Conservation (phyloP, 2,329 filamentous ascomycete genomes). For the Fusarium transvaalense region DNA sequence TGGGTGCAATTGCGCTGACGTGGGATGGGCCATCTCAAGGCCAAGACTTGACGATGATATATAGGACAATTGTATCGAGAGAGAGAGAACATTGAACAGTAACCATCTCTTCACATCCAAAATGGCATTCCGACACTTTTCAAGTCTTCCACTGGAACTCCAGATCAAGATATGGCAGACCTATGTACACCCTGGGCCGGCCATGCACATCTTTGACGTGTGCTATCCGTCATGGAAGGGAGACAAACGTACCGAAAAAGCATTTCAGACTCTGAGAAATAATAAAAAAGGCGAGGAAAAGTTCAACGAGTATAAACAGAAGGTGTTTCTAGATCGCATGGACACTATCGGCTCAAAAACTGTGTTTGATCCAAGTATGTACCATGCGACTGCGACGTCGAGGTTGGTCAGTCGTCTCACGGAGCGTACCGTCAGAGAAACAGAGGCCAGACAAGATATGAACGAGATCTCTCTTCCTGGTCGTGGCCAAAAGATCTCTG, state of each 20-base stretch:
- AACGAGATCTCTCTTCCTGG: conserved; percentile 48
- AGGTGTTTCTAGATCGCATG: conserved; percentile 40
- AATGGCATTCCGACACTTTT: conserved; percentile 44
- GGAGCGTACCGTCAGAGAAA: conserved; percentile 9
- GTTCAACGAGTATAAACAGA: conserved; percentile 31
- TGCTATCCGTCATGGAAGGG: conserved; percentile 46
- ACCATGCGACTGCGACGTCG: conserved; percentile 19
- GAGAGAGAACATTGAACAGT: not conserved
- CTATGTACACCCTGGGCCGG: conserved; percentile 29
- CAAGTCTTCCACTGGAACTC: conserved; percentile 41
- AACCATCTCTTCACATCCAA: not conserved
- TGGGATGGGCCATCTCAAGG: conserved; percentile 5
- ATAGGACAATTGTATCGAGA: not conserved
- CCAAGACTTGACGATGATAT: not conserved
- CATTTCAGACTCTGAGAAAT: conserved; percentile 17
- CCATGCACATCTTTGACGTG: conserved; percentile 50
- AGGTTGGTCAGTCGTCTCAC: conserved; percentile 26
- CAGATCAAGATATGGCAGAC: conserved; percentile 45
- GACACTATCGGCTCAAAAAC: not conserved
- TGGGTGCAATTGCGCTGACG: conserved; percentile 5
- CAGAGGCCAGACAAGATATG: not conserved
- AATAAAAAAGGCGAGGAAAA: conserved; percentile 5
- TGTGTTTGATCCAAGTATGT: conserved; percentile 37
- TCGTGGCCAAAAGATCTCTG: conserved; percentile 38
- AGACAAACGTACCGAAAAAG: conserved; percentile 20